These are phyloP conservation scores for Coniochaeta prunicola DNA, from an alignment of 2,329 filamentous ascomycete genomes.

Conservation along the genomic window DNA sequence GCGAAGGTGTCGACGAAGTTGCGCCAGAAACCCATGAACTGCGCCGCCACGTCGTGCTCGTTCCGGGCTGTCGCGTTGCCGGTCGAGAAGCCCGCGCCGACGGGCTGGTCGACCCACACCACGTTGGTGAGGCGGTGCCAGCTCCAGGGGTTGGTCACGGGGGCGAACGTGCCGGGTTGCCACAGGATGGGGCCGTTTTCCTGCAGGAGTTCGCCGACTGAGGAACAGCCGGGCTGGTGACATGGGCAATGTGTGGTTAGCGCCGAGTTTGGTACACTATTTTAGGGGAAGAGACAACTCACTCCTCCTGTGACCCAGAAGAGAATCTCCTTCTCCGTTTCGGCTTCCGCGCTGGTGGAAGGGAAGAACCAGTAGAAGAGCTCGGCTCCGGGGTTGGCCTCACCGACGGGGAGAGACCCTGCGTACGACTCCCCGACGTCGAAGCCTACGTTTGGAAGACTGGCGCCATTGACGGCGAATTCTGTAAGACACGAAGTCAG, in stretches of 20 bases:
- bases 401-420: conserved; percentile 50
- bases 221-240: conserved; percentile 41
- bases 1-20: conserved; percentile 64
- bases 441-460: conserved; percentile 58
- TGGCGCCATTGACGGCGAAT: conserved; percentile 54
- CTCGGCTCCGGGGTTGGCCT: conserved; percentile 30
- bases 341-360: conserved; percentile 35
- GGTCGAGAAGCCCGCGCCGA: conserved; percentile 58
- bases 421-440: conserved; percentile 59
- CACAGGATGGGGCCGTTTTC: conserved; percentile 67
- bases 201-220: conserved; percentile 59
- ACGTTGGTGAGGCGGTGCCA: conserved; percentile 71
- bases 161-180: conserved; percentile 58
- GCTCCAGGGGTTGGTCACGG: conserved; percentile 56
- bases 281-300: background rate
- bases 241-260: background rate
- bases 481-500: conserved; percentile 26
- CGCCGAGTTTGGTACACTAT: background rate
- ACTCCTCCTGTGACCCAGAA: conserved; percentile 50
- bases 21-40: conserved; percentile 69
- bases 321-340: conserved; percentile 41
- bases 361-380: conserved; percentile 62
- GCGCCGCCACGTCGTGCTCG: conserved; percentile 55
- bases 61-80: conserved; percentile 55
- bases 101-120: conserved; percentile 63